A percentile compares a stretch with the other conserved stretches of the same genome.
Evolutionary conservation across 192 early-diverging fungal genomes (phyloP).

Genomic region (Pilobolus umbonatus): DNA sequence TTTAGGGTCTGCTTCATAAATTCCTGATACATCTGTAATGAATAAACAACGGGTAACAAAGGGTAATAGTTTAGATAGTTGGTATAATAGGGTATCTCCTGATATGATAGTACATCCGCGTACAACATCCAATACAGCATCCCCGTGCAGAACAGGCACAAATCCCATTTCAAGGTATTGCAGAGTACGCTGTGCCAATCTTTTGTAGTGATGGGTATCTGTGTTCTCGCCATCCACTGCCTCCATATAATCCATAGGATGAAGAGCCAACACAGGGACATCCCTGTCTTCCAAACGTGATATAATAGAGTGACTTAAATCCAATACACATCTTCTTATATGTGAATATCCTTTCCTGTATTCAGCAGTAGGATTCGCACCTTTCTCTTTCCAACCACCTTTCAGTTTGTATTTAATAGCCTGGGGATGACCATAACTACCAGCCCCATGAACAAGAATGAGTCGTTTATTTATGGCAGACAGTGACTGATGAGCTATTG

Average conservation of each 20-base stretch:
- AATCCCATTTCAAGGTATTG: constrained; percentile 15
- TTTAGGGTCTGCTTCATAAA: constrained; percentile 33
- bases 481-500: not conserved
- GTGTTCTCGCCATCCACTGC: constrained; percentile 16
- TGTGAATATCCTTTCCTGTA: constrained; percentile 7
- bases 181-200: constrained; percentile 4
- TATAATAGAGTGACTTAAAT: constrained; percentile 15
- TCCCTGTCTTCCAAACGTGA: not conserved
- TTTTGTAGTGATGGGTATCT: not conserved
- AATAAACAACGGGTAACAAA: constrained; percentile 24
- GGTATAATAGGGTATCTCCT: constrained; percentile 31
- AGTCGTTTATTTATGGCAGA: constrained; percentile 1
- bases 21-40: constrained; percentile 32
- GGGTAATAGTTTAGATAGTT: constrained; percentile 12
- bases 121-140: constrained; percentile 26
- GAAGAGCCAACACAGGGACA: constrained; percentile 19
- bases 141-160: constrained; percentile 32
- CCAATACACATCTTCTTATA: constrained; percentile 9
- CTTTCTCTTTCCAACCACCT: constrained; percentile 7
- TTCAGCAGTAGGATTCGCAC: not conserved
- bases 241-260: constrained; percentile 26
- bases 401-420: constrained; percentile 31
- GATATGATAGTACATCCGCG: constrained; percentile 31
- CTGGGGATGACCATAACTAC: constrained; percentile 38
- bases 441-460: constrained; percentile 34